A percentile compares a stretch with the other conserved stretches of the same genome.
These are phyloP conservation scores for Smallanthus sonchifolius DNA, from an alignment of 129 eudicot genomes.

Conservation along the genomic window DNA sequence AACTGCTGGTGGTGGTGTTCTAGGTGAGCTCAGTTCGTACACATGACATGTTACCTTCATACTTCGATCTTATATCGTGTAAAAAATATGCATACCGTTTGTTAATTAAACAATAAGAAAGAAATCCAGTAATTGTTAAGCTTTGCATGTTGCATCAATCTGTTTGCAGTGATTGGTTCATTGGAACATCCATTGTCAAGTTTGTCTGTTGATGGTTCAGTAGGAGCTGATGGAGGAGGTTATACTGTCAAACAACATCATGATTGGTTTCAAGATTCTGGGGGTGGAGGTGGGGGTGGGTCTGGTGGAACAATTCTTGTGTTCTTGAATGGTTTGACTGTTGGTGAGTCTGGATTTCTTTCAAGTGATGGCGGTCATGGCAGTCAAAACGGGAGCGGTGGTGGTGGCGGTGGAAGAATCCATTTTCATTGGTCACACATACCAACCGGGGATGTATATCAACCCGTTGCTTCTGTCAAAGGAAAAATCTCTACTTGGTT, in stretches of 20 bases:
- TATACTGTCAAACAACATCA: constrained; percentile 22
- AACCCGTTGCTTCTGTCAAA: constrained; percentile 68
- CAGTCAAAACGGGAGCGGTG: constrained; percentile 76
- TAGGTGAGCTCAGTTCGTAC: constrained; percentile 49
- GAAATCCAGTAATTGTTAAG: background rate
- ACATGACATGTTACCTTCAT: background rate
- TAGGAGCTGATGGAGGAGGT: constrained; percentile 81
- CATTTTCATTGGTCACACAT: constrained; percentile 96
- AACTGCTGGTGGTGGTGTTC: constrained; percentile 90
- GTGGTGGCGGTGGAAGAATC: constrained; percentile 97
- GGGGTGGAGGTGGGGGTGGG: constrained; percentile 98
- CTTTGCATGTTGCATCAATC: constrained; percentile 8
- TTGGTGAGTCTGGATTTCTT: constrained; percentile 54
- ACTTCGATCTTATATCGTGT: background rate
- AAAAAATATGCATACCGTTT: background rate
- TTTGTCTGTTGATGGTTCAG: constrained; percentile 66
- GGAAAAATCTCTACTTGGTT: constrained; percentile 79
- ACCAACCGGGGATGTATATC: constrained; percentile 90
- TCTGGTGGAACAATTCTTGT: constrained; percentile 93
- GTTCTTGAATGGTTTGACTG: constrained; percentile 50
- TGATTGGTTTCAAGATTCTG: constrained; percentile 33
- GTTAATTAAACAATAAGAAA: background rate
- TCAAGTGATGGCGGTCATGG: constrained; percentile 86
- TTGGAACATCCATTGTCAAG: constrained; percentile 64
- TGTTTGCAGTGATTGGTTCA: constrained; percentile 79